These are phyloP conservation scores for Rubia yunnanensis DNA, from an alignment of 257 asterid species.

Conservation along the genomic window DNA sequence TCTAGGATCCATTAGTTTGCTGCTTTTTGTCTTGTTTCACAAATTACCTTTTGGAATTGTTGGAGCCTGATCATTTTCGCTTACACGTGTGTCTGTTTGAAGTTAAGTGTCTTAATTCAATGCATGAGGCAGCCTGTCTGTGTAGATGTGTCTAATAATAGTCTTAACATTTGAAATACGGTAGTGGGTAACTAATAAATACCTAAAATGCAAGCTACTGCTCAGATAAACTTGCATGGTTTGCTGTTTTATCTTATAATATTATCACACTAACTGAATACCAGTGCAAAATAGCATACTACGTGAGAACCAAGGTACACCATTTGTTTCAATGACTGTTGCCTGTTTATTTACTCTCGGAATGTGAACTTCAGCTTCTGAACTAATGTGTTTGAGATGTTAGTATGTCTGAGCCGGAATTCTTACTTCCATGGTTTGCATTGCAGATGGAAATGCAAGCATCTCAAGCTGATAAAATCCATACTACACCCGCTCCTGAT, in stretches of 20 bases:
- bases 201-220: not conserved
- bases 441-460: constrained; percentile 11
- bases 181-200: not conserved
- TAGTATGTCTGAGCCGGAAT: not conserved
- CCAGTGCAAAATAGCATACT: not conserved
- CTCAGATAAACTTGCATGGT: constrained; percentile 2
- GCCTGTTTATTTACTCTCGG: not conserved
- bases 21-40: not conserved
- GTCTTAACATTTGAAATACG: not conserved
- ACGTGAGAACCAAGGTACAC: too few species aligned
- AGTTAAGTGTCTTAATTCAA: not conserved
- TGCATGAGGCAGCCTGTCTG: not conserved
- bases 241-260: not conserved
- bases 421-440: not conserved
- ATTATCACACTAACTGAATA: not conserved
- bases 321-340: not conserved
- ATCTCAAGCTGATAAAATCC: constrained; percentile 2
- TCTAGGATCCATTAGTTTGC: not conserved
- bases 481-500: not conserved
- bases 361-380: not conserved
- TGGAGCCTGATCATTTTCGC: not conserved
- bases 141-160: not conserved
- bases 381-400: not conserved
- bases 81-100: not conserved
- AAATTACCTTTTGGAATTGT: not conserved